Conservation (phyloP, 1,284 basidiomycete species). For the Pterula multifida region DNA sequence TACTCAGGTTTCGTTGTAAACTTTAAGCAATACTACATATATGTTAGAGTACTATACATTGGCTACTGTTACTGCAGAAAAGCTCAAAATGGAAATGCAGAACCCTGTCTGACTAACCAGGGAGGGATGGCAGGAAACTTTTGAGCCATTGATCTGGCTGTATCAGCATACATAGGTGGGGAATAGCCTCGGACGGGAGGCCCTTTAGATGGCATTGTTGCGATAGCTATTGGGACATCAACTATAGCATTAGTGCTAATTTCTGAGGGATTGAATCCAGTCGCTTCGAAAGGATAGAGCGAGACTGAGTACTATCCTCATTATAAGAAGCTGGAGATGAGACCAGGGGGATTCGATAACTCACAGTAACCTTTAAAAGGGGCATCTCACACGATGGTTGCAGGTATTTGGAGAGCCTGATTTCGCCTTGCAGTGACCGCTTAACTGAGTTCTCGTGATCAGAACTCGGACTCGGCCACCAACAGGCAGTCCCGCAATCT, state of each 20-base stretch:
- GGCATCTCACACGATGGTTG: neutral
- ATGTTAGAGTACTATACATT: no score
- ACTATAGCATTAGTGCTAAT: neutral
- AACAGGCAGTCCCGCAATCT: neutral
- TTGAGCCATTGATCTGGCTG: neutral
- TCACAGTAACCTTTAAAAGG: neutral
- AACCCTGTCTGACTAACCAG: no score
- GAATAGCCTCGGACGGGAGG: neutral
- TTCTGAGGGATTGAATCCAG: neutral
- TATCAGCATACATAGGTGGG: neutral
- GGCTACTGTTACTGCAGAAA: no score
- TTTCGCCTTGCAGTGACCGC: neutral
- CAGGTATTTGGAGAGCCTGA: neutral
- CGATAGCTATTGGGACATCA: neutral
- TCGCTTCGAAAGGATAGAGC: neutral
- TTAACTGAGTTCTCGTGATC: neutral
- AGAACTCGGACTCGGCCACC: neutral
- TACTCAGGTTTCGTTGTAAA: no score
- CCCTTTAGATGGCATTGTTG: neutral
- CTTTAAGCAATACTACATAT: no score
- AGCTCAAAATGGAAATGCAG: no score
- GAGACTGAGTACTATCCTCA: neutral
- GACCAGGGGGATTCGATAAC: neutral
- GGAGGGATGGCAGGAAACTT: neutral
- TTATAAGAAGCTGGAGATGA: neutral